These are phyloP conservation scores for Sugiyamaella smithiae DNA, from an alignment of 805 yeast genomes.

Conservation along the genomic window DNA sequence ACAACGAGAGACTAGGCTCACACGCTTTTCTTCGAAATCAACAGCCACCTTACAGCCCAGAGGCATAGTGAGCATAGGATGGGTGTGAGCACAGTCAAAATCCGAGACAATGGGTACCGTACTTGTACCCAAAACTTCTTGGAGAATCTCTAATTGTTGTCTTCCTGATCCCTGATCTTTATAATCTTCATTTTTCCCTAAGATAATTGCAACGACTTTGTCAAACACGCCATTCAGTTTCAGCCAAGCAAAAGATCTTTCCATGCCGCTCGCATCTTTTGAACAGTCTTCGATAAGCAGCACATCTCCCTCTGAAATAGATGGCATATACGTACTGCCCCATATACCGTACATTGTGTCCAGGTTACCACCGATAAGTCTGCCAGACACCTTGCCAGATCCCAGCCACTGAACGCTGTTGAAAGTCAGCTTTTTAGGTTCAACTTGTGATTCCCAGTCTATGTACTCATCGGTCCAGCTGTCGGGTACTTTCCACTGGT, in stretches of 20 bases:
- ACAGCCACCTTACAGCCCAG: background rate
- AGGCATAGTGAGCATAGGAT: constrained; percentile 1
- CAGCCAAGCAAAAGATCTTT: constrained; percentile 3
- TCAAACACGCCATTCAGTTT: background rate
- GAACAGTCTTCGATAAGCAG: background rate
- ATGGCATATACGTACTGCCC: constrained; percentile 1
- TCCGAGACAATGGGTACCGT: background rate
- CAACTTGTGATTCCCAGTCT: background rate
- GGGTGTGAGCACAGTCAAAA: constrained; percentile 1
- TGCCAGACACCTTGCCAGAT: background rate
- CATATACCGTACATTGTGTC: constrained; percentile 3
- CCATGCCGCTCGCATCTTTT: background rate
- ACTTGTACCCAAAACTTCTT: background rate
- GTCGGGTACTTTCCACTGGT: background rate
- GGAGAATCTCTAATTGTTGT: background rate
- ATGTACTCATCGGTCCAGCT: background rate
- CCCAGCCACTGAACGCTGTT: background rate
- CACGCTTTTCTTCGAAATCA: background rate
- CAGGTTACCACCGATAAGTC: background rate
- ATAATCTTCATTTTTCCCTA: constrained; percentile 1
- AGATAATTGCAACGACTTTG: background rate
- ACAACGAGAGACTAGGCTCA: too few relatives aligned
- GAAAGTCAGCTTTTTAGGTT: background rate
- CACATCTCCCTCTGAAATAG: background rate
- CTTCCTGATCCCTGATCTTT: background rate